Base-by-base conservation (phyloP, 2,329 filamentous ascomycete genomes). In the Colletotrichum lindemuthianum region DNA sequence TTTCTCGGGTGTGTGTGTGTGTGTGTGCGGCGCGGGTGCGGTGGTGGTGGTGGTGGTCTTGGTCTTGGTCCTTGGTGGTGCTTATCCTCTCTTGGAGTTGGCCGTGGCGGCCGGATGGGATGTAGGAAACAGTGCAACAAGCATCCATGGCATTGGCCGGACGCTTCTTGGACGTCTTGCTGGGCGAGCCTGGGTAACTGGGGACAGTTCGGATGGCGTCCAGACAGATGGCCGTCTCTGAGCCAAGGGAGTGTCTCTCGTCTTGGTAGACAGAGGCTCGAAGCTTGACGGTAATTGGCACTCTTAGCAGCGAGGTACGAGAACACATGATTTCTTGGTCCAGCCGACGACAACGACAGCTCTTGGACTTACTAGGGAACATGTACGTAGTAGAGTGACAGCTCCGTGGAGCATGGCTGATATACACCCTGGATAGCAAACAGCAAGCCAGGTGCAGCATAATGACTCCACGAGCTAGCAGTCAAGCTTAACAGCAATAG, bases 401-500 rank as follows among this genome's bases (percentile, higher is more conserved):
- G 16, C 39, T 54, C 2, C 37, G 34, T 44, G 15, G 11, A 40
- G 51, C 16, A 54, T 43, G 43, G 39, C 24, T 43, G 53, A 47
- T 48, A 11, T 49, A 8, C 13, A 44, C 50, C 37, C 8, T 37
- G 37, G 54, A 52, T 49, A 9, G 10, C 37, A 55, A 45, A 13
- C 33, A 9, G 57, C 44, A 43, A 15, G 44, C 45, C 37, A 48
- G 39, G 32, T 50, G 44, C 50, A 64, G 40, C 33, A 44, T 10
- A 6, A 24, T 24, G 39, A n/a, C n/a, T 37, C 45, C n/a, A 15
- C 10, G 15, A 40, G 24, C 44, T 54, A 45, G n/a, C 34, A 60
- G 43, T 50, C 50, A 50, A 60, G 39, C 50, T 60, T 64, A 55
- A 55, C 24, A 56, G 50, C 39, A 37, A 61, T 55, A 61, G 50